phyloP scores from a whole-genome alignment of 169 alveolate genomes.

The Cryptosporidium felis region DNA sequence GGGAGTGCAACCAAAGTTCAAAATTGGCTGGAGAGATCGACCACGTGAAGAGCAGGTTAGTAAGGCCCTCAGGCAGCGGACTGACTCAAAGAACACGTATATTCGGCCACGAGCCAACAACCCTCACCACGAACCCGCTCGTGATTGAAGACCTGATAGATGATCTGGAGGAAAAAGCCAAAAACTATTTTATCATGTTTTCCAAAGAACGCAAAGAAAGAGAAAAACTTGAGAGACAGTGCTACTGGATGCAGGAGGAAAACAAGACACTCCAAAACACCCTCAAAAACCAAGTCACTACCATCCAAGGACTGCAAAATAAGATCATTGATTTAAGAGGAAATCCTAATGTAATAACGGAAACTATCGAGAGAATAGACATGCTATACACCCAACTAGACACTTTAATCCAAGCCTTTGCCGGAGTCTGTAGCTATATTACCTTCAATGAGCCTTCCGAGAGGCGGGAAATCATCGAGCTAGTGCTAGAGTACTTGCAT shows the following conservation, averaged over 20 bases:
- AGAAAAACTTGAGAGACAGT: slow-evolving; percentile 77
- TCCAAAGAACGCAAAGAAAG: slow-evolving; percentile 82
- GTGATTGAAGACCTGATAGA: slow-evolving; percentile 83
- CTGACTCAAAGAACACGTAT: slow-evolving; percentile 19
- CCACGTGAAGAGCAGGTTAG: not conserved
- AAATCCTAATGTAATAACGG: slow-evolving; percentile 82
- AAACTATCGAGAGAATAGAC: slow-evolving; percentile 84
- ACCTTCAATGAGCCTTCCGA: slow-evolving; percentile 76
- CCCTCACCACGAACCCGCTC: slow-evolving; percentile 47
- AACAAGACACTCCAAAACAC: slow-evolving; percentile 74
- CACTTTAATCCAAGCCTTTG: slow-evolving; percentile 86
- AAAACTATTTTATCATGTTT: slow-evolving; percentile 82
- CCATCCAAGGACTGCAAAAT: slow-evolving; percentile 77
- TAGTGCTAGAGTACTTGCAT: slow-evolving; percentile 82
- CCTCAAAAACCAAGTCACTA: slow-evolving; percentile 75
- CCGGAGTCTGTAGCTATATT: slow-evolving; percentile 86
- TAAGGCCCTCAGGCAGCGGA: not conserved
- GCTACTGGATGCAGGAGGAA: slow-evolving; percentile 82
- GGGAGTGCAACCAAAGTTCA: not conserved
- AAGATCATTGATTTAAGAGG: slow-evolving; percentile 80
- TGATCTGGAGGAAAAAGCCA: slow-evolving; percentile 81
- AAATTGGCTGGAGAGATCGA: not conserved
- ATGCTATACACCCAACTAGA: slow-evolving; percentile 84
- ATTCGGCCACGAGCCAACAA: slow-evolving; percentile 55
- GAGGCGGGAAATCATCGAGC: slow-evolving; percentile 76